Evolutionary conservation across 208 protist species (phyloP), one percentile per base, ranked within the genome.

Genomic region (Crithidia brevicula): DNA sequence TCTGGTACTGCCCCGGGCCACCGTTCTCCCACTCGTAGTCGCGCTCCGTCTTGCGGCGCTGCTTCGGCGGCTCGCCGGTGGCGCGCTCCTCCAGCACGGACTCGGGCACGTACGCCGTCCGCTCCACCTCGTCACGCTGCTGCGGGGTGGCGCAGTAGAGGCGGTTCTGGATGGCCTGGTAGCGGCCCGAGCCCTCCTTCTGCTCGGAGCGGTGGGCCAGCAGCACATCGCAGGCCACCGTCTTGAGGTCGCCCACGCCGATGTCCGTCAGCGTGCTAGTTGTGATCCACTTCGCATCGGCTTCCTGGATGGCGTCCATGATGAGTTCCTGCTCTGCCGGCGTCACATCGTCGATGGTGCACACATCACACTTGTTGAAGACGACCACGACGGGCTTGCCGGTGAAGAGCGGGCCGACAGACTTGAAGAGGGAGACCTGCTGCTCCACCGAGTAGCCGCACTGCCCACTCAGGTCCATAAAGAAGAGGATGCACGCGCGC

Each of bases 361-460:
- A 91, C 11, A 99, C 77, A 78, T 99, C 99, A 70, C 91, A 97
- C 86, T 99, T 99, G 86, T 99, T 99, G 68, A 99, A 77, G 18
- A 99, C 97, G 7, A 99, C 77, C 7, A 99, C 79, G n/a, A 99
- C 81, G 15, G 99, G 99, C 86, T 99, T 99, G 62, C 98, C 98
- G n/a, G 81, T 92, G 81, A 99, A 99, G 22, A 99, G 89, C 9
- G 98, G 98, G 42, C 95, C 96, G 73, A 99, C 99, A 23, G 85
- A 97, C 49, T 99, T 77, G 83, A 99, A 99, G 10, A 99, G 91
- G 9, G 88, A 92, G 64, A 98, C 86, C 82, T 99, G 98, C 77
- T 99, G 86, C 51, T 92, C 91, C 60, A 99, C 93, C n/a, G 96
- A 98, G 79, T 99, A 99, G 50, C 98, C 98, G 83, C 98, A 99